These are phyloP conservation scores for Phlyctochytrium arcticum DNA, from an alignment of 192 early-diverging fungal species.

Conservation along the genomic window DNA sequence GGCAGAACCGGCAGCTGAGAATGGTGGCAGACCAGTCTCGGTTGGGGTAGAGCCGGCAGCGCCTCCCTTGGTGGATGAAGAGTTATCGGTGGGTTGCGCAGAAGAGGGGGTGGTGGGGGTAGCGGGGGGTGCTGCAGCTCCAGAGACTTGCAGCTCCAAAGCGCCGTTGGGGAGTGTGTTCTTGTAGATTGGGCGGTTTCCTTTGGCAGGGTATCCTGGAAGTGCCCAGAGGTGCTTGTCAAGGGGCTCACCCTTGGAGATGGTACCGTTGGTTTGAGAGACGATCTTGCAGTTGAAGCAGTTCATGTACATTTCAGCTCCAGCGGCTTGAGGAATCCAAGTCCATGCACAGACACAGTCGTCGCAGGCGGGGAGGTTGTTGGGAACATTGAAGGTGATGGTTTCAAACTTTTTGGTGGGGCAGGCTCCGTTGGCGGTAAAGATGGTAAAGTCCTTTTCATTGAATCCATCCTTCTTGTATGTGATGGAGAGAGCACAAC, in stretches of 20 bases:
- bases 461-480: constrained; percentile 4
- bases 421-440: constrained; percentile 12
- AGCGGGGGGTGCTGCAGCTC: not conserved
- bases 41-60: too few species aligned
- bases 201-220: constrained; percentile 9
- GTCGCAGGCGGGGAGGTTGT: constrained; percentile 26
- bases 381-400: constrained; percentile 20
- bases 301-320: constrained; percentile 26
- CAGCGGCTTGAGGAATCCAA: constrained; percentile 17
- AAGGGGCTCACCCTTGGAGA: constrained; percentile 7
- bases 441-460: constrained; percentile 12
- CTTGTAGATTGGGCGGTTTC: constrained; percentile 16
- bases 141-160: constrained; percentile 4
- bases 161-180: constrained; percentile 20
- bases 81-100: too few species aligned
- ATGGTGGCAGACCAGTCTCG: too few species aligned
- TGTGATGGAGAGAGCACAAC: constrained; percentile 20
- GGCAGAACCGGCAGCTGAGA: too few species aligned
- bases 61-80: too few species aligned
- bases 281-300: constrained; percentile 24
- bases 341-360: constrained; percentile 26
- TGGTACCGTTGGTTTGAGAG: not conserved
- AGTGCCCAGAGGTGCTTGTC: constrained; percentile 13
- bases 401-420: constrained; percentile 9
- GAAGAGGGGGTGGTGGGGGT: too few species aligned